Percentiles rank a stretch among this genome's conserved stretches.
These are phyloP conservation scores for Candida ovalis DNA, from an alignment of 805 yeast species.

Conservation along the genomic window DNA sequence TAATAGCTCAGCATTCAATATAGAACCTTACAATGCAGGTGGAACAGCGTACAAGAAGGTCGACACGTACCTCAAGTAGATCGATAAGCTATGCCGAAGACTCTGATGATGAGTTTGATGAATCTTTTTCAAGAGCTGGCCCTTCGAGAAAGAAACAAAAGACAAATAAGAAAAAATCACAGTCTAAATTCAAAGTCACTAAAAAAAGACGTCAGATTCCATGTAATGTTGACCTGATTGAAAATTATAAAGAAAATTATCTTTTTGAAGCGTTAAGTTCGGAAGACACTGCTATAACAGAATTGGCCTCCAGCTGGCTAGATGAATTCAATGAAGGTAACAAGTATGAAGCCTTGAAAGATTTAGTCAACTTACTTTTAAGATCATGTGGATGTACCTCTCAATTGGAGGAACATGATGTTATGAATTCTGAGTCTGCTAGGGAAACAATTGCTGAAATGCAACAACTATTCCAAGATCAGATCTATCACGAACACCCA, in stretches of 20 bases:
- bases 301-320: constrained; percentile 55
- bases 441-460: constrained; percentile 71
- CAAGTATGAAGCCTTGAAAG: constrained; percentile 48
- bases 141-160: constrained; percentile 14
- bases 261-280: constrained; percentile 49
- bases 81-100: constrained; percentile 1
- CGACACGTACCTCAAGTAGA: neutral
- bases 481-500: constrained; percentile 67
- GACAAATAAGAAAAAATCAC: constrained; percentile 13
- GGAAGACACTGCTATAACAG: constrained; percentile 45
- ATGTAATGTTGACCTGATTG: constrained; percentile 35
- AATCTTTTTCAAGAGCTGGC: neutral
- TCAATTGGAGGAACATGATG: constrained; percentile 71
- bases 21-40: neutral
- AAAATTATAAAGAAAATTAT: constrained; percentile 43
- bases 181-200: constrained; percentile 5
- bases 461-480: constrained; percentile 56
- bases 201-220: constrained; percentile 8
- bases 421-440: constrained; percentile 49
- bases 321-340: constrained; percentile 42
- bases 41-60: constrained; percentile 10
- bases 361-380: constrained; percentile 63
- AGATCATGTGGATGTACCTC: constrained; percentile 70
- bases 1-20: too few species aligned
- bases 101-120: constrained; percentile 1